phyloP scores from a whole-genome alignment of 202 grass and related monocot genomes.

The Zoysia matrella region DNA sequence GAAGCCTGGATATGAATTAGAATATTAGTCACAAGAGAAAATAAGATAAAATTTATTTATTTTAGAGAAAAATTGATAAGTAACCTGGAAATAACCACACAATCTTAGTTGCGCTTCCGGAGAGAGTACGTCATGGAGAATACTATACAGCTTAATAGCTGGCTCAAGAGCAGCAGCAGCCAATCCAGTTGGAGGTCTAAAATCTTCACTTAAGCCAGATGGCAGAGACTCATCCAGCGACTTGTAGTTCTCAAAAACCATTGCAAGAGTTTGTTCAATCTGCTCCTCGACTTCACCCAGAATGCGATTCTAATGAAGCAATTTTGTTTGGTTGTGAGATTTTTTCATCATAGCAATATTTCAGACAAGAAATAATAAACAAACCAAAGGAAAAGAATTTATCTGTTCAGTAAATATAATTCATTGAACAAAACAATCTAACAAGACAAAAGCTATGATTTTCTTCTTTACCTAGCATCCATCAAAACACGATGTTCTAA shows the following conservation, averaged over 20 bases:
- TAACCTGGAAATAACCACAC: conserved; percentile 96
- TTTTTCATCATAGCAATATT: conserved; percentile 15
- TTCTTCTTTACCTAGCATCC: not conserved
- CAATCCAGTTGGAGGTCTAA: too few species aligned
- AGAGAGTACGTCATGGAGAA: too few species aligned
- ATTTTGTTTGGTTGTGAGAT: conserved; percentile 31
- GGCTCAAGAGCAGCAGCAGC: too few species aligned
- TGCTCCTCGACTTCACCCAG: conserved; percentile 83
- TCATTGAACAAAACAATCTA: not conserved
- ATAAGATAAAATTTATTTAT: conserved; percentile 12
- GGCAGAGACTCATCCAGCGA: too few species aligned
- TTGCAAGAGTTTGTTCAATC: too few species aligned
- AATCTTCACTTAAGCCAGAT: too few species aligned
- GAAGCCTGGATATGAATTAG: conserved; percentile 62
- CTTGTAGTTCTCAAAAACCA: too few species aligned
- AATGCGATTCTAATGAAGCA: conserved; percentile 82
- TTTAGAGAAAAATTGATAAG: conserved; percentile 19
- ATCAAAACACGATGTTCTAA: not conserved
- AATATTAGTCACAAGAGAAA: conserved; percentile 28
- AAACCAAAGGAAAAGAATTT: not conserved
- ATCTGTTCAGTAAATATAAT: conserved; percentile 37
- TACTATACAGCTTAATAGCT: too few species aligned
- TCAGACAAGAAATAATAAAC: conserved; percentile 16
- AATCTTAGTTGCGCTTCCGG: conserved; percentile 46
- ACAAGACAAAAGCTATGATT: conserved; percentile 17